Base-by-base conservation (phyloP, 306 rosid species). In the Dalbergia cochinchinensis region DNA sequence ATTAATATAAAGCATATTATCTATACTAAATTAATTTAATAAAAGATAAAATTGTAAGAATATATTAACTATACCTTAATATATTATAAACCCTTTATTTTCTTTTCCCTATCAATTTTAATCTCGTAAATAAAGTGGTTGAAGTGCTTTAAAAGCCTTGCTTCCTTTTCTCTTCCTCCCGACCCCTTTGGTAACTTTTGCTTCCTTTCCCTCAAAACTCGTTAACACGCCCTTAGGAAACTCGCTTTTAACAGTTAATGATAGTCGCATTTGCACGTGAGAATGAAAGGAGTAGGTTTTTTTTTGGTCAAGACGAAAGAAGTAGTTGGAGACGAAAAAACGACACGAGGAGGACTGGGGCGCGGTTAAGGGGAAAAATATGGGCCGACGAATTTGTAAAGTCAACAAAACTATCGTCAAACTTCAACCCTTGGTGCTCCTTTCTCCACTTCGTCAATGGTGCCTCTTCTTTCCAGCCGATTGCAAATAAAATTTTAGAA, bases 321-420 rank as follows among this genome's bases (percentile, higher is more conserved):
- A 59, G 42, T 0, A 60, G 8, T 14, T 47, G 13, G 13, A 47
- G n/a, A 47, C 11, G 13, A 47, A 11, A 11, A 47, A 47, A 47
- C 12, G 31, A 2, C 31, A 26, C 6, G 26, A 35, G 6, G 15
- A 2, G 31, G 19, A 11, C 4, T 3, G 31, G 48, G 2, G 53
- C 78, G 62, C 62, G 57, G 12, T 34, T 64, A 35, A 45, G 31
- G 31, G 5, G 41, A 37, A 37, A 37, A 4, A 5, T 42, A 9
- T 42, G 0, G 48, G 48, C 48, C 48, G 22, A 42, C 48, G 3
- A 5, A 54, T 67, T 34, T 61, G 87, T 66, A 85, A 66, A 77
- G 87, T 84, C 87, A 80, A 72, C 7, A 1, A 16, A 50, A 65
- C 5, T 48, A 5, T 45, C 57, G 69, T 69, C 73, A 16, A 60